Conservation (phyloP, 2,329 filamentous ascomycete genomes). For the Colletotrichum karsti region DNA sequence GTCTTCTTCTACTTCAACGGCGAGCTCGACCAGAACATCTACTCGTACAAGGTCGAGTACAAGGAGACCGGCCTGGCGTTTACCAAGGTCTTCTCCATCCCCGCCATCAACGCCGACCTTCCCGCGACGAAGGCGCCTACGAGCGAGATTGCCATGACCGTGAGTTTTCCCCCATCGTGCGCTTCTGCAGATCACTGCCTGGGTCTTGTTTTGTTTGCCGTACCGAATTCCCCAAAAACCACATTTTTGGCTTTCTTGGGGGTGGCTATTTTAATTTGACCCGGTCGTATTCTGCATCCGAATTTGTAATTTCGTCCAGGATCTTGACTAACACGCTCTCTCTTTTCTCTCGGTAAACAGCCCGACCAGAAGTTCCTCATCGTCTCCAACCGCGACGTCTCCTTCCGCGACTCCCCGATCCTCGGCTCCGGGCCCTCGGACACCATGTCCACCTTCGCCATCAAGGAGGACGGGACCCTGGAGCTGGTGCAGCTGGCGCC, state of each 20-base stretch:
- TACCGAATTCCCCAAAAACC: neutral
- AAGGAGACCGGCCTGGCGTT: conserved; percentile 29
- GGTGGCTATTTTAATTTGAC: neutral
- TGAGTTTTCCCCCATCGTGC: conserved; percentile 3
- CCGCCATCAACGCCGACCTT: conserved; percentile 25
- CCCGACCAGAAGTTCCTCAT: conserved; percentile 24
- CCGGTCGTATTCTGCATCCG: neutral
- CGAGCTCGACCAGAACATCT: conserved; percentile 32
- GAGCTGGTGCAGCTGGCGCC: conserved; percentile 29
- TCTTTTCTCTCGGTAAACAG: neutral
- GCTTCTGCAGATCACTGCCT: conserved; percentile 3
- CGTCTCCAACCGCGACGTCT: conserved; percentile 28
- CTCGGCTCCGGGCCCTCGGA: conserved; percentile 29
- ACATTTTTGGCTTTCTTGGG: neutral
- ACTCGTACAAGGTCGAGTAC: conserved; percentile 33
- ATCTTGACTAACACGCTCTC: neutral
- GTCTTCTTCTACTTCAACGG: conserved; percentile 32
- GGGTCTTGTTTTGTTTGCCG: conserved; percentile 1
- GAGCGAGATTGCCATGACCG: conserved; percentile 32
- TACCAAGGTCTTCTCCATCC: conserved; percentile 30
- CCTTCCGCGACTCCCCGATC: conserved; percentile 28
- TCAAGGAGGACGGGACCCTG: conserved; percentile 28
- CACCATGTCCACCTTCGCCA: conserved; percentile 28
- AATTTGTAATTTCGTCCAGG: neutral
- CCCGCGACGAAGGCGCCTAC: conserved; percentile 28